Evolutionary conservation across 2,329 filamentous ascomycete genomes (phyloP), one percentile per base, ranked within the genome.

Genomic region (Ascosphaera pollenicola): DNA sequence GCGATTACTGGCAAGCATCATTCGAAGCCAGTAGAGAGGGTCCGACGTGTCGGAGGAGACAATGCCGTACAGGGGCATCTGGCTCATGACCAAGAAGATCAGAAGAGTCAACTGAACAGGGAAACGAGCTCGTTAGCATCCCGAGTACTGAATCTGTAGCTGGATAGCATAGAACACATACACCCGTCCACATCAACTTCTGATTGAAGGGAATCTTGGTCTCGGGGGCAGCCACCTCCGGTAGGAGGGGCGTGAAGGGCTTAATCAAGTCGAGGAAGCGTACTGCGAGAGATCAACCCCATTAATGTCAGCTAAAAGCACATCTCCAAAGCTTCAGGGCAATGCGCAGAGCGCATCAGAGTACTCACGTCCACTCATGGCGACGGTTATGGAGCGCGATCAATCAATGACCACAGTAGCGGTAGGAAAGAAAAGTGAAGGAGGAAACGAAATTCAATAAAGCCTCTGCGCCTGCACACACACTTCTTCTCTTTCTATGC

Each of bases 71-170:
- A 89, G 68, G 48, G 89, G 85, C 89, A 98, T 95, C 68, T 94
- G 89, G 68, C 84, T 94, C 89, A 98, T 98, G 64, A 98, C 84
- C 71, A 98, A 68, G 75, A 98, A 98, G 67, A 95, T 91, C 61
- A 98, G 69, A 52, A 98, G 74, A 48, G 89, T 95, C 60, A 87
- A 75, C 64, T 68, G 45, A 39, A 43, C 34, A 39, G 18, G 24
- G 32, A 38, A 40, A 46, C n/a, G n/a, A n/a, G n/a, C n/a, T n/a
- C n/a, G n/a, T n/a, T n/a, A n/a, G n/a, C n/a, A n/a, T n/a, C n/a
- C n/a, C n/a, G n/a, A n/a, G n/a, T n/a, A n/a, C n/a, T n/a, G n/a
- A 49, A 40, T 39, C 36, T 46, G 43, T 39, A 36, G 34, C 36
- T 40, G 35, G 36, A 37, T 41, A 38, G 30, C 21, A 21, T 11